Conservation (phyloP, 352 stramenopile genomes). For the Phytophthora chlamydospora region DNA sequence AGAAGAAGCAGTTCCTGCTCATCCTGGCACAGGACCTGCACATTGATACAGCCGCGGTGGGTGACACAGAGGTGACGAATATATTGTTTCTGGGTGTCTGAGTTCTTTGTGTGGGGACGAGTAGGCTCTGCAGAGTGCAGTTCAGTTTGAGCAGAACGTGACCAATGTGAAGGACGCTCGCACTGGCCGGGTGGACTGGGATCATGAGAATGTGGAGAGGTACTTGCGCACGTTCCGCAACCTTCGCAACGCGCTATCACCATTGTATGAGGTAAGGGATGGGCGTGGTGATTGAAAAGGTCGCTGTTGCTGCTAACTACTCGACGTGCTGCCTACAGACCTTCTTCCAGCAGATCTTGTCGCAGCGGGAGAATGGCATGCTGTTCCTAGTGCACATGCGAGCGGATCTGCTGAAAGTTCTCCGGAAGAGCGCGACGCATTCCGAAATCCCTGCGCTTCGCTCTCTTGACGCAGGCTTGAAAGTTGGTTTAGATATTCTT, state of each 20-base stretch:
- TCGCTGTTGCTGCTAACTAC: too few relatives aligned
- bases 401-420: slow-evolving; percentile 65
- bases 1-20: slow-evolving; percentile 84
- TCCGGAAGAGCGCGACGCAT: slow-evolving; percentile 60
- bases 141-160: slow-evolving; percentile 63
- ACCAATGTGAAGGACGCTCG: slow-evolving; percentile 45
- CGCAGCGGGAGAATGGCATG: slow-evolving; percentile 82
- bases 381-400: slow-evolving; percentile 83
- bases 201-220: slow-evolving; percentile 74
- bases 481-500: slow-evolving; percentile 38
- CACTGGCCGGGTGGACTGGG: slow-evolving; percentile 54
- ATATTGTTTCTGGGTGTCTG: neutral
- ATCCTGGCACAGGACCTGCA: slow-evolving; percentile 80
- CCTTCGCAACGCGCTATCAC: slow-evolving; percentile 59
- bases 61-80: slow-evolving; percentile 3
- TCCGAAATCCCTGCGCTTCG: slow-evolving; percentile 59
- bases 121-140: slow-evolving; percentile 51
- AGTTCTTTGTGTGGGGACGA: neutral
- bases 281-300: neutral
- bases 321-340: slow-evolving; percentile 37
- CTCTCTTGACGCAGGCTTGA: slow-evolving; percentile 75
- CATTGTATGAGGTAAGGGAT: slow-evolving; percentile 61
- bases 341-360: slow-evolving; percentile 86
- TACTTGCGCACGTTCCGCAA: slow-evolving; percentile 78
- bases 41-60: slow-evolving; percentile 56